A percentile compares a stretch with the other conserved stretches of the same genome.
phyloP scores from a whole-genome alignment of 768 basidiomycete genomes.

The Royoungia palumana region DNA sequence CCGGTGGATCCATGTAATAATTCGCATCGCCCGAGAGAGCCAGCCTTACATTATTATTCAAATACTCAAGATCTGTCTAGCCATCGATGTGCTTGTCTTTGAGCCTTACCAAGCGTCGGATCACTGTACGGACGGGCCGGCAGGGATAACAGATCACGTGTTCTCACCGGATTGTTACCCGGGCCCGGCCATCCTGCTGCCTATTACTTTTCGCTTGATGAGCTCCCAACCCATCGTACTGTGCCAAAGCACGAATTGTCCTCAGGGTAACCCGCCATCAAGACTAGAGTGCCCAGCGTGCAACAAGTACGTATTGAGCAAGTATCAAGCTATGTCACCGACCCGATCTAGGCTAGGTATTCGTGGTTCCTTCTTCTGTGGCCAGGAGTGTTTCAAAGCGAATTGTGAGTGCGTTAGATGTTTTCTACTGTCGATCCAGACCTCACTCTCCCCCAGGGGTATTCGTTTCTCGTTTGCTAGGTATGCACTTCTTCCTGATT shows the following conservation, averaged over 20 bases:
- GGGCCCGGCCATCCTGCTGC: no score
- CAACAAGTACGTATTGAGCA: constrained; percentile 61
- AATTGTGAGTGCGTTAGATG: constrained; percentile 61
- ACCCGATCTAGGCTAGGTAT: constrained; percentile 61
- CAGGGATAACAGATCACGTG: constrained; percentile 14
- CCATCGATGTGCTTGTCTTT: not conserved
- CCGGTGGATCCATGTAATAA: not conserved
- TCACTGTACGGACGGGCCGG: no score
- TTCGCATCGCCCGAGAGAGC: not conserved
- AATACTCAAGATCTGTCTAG: no score
- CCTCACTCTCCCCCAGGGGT: constrained; percentile 22
- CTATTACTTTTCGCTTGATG: constrained; percentile 35
- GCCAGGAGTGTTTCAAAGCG: constrained; percentile 94
- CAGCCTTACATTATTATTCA: no score
- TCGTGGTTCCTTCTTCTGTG: constrained; percentile 85
- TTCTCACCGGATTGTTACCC: not conserved
- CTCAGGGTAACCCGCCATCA: constrained; percentile 81
- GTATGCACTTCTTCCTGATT: not conserved
- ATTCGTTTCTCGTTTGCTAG: not conserved
- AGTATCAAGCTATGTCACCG: constrained; percentile 2
- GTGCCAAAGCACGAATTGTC: constrained; percentile 71
- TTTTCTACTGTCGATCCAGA: not conserved
- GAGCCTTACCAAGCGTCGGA: no score
- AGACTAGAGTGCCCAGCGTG: constrained; percentile 92
- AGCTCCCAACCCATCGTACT: constrained; percentile 35